phyloP scores from a whole-genome alignment of 148 eudicot genomes.

The Rhododendron vialii region DNA sequence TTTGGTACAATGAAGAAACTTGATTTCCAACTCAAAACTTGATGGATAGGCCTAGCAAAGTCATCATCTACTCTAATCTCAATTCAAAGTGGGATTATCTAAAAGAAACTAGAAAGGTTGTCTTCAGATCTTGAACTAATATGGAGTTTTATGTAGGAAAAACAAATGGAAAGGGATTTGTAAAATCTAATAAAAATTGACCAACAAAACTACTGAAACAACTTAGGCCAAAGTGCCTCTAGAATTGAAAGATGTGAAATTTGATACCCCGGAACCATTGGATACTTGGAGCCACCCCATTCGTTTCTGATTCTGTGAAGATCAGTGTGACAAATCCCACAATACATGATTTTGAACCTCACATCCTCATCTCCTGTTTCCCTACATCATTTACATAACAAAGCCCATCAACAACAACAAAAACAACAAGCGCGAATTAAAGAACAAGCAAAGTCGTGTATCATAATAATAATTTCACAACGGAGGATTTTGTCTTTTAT shows the following conservation, averaged over 20 bases:
- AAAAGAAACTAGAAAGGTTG: background rate
- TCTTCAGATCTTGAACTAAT: background rate
- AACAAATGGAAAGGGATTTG: background rate
- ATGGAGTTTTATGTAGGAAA: background rate
- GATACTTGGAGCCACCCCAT: constrained; percentile 20
- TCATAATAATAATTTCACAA: background rate
- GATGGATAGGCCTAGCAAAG: background rate
- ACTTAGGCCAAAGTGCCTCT: too few relatives aligned
- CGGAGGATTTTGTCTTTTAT: background rate
- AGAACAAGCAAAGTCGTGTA: background rate
- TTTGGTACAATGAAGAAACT: background rate
- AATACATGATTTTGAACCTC: constrained; percentile 27
- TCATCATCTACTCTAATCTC: background rate
- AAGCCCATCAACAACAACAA: background rate
- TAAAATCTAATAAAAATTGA: background rate
- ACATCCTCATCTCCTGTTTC: constrained; percentile 32
- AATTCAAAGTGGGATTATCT: background rate
- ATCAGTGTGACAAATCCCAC: constrained; percentile 31
- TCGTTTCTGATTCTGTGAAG: constrained; percentile 26
- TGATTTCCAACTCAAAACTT: background rate
- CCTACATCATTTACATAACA: background rate
- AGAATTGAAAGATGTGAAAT: background rate
- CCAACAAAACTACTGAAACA: too few relatives aligned
- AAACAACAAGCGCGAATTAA: background rate
- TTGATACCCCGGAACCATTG: constrained; percentile 25